phyloP scores from a whole-genome alignment of 345 rosid species.

The Eucalyptus tenuipes region DNA sequence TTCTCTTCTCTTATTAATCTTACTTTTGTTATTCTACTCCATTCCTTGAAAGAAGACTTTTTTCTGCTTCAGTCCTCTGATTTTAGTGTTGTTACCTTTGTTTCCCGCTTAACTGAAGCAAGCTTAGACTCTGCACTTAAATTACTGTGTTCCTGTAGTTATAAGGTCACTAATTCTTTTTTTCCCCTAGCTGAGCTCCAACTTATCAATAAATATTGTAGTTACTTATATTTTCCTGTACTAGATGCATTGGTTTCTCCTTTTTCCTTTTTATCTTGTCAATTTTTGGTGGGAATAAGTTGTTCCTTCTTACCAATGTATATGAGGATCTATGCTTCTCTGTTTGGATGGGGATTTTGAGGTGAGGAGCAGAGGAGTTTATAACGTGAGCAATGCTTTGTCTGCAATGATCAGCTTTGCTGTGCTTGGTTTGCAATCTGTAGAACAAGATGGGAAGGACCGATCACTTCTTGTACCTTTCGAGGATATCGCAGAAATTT shows the following conservation, averaged over 20 bases:
- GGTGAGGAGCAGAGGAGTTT: neutral
- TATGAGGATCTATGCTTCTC: neutral
- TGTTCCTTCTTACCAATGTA: neutral
- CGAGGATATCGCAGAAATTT: neutral
- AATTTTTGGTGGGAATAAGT: neutral
- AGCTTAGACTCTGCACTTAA: neutral
- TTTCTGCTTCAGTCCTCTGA: neutral
- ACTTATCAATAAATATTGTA: neutral
- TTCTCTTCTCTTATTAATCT: neutral
- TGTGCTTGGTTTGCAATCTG: neutral
- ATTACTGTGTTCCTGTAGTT: neutral
- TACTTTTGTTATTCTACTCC: too few species aligned
- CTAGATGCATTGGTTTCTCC: neutral
- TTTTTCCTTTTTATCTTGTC: neutral
- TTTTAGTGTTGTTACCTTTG: neutral
- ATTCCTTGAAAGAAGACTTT: neutral
- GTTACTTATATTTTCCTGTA: neutral
- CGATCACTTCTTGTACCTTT: neutral
- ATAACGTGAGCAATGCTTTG: neutral
- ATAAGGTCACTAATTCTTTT: neutral
- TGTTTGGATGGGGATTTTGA: neutral
- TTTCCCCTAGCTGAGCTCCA: neutral
- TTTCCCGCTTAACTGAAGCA: neutral
- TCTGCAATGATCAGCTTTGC: neutral
- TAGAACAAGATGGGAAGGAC: neutral